Conservation (phyloP, 257 asterid species). For the Prunella vulgaris region DNA sequence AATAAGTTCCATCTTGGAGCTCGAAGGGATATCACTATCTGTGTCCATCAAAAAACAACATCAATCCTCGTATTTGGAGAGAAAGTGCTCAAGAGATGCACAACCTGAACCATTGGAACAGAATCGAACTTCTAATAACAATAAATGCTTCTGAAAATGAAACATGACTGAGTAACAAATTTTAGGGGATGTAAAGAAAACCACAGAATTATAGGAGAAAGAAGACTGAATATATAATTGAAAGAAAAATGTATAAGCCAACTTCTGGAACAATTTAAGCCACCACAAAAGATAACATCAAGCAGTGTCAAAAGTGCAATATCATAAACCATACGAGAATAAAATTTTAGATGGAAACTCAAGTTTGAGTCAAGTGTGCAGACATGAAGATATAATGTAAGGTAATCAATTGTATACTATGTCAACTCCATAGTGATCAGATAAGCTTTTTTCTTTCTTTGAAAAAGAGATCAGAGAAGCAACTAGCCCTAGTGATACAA, state of each 20-base stretch:
- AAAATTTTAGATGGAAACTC: not conserved
- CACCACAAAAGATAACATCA: not conserved
- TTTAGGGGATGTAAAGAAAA: not conserved
- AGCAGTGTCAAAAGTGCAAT: slow-evolving; percentile 6
- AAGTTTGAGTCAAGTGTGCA: slow-evolving; percentile 10
- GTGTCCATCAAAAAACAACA: slow-evolving; percentile 24
- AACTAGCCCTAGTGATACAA: not conserved
- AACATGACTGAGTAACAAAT: slow-evolving; percentile 2
- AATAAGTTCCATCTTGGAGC: slow-evolving; percentile 30
- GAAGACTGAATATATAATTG: not conserved
- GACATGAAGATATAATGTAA: not conserved
- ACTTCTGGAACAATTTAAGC: not conserved
- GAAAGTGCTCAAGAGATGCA: slow-evolving; percentile 7
- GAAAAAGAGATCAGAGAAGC: not conserved
- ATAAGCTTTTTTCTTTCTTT: not conserved
- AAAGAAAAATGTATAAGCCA: not conserved
- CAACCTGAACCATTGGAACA: slow-evolving; percentile 13
- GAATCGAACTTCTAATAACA: slow-evolving; percentile 7
- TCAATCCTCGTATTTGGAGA: slow-evolving; percentile 14
- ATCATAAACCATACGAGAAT: not conserved
- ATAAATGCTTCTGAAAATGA: not conserved
- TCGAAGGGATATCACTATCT: slow-evolving; percentile 44
- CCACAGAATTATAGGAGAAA: not conserved
- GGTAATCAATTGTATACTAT: not conserved
- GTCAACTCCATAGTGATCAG: slow-evolving; percentile 4